A percentile compares a stretch with the other conserved stretches of the same genome.
Conservation (phyloP, 2,329 filamentous ascomycete species). For the Gliomastix tumulicola region DNA sequence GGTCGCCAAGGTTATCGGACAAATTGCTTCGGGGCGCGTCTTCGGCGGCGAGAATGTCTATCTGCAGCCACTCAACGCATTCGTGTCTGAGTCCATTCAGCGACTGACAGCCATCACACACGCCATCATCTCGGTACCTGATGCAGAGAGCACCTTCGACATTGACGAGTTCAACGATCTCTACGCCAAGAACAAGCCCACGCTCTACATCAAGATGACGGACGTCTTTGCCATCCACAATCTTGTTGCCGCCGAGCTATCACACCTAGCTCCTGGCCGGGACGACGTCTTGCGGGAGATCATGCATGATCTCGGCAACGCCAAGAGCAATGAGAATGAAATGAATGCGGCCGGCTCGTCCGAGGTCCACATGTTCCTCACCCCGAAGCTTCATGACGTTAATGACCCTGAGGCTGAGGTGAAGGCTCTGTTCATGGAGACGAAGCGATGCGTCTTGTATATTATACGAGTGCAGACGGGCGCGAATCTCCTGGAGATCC, state of each 20-base stretch:
- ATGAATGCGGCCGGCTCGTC: constrained; percentile 79
- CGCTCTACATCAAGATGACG: constrained; percentile 97
- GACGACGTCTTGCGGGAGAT: constrained; percentile 90
- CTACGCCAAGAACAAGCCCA: constrained; percentile 93
- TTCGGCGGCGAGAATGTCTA: constrained; percentile 96
- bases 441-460: constrained; percentile 92
- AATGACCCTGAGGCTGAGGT: constrained; percentile 90
- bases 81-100: constrained; percentile 78
- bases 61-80: constrained; percentile 88
- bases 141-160: constrained; percentile 88
- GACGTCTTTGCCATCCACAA: constrained; percentile 97
- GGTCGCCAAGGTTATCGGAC: constrained; percentile 84
- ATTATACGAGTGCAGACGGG: constrained; percentile 96
- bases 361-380: constrained; percentile 86
- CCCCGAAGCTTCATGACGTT: constrained; percentile 80
- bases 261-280: constrained; percentile 67
- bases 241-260: constrained; percentile 72
- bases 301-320: constrained; percentile 87
- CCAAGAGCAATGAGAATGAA: constrained; percentile 93
- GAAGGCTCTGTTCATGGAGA: constrained; percentile 95
- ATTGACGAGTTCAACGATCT: constrained; percentile 99
- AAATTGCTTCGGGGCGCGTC: constrained; percentile 79
- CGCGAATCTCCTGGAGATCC: constrained; percentile 85
- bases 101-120: constrained; percentile 69
- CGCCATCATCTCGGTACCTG: constrained; percentile 73